Base-by-base conservation (phyloP, 495 filamentous ascomycete species). In the Penicillium longicatenatum region DNA sequence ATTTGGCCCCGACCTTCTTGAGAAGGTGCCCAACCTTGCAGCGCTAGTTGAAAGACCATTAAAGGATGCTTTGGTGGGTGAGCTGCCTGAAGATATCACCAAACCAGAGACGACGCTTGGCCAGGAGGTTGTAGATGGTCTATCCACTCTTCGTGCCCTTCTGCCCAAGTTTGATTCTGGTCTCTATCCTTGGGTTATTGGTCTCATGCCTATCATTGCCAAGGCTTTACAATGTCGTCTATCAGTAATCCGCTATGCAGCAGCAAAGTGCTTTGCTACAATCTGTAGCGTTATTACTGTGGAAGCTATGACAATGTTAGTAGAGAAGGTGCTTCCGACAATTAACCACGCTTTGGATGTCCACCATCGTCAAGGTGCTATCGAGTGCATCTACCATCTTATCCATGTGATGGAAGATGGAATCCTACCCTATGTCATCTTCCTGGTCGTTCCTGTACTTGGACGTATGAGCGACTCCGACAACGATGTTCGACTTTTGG, bases 391-490 rank as follows among this genome's bases (percentile, higher is more conserved):
- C 54, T 98, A 98, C 65, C 88, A 97, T 66, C 79, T 98, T 35
- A 98, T 98, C 63, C 89, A 95, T 65, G 93, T 98, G 53, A 98
- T 98, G 94, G 94, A 95, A 56, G 95, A 97, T 64, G 82, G 84
- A 48, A 98, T 98, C 55, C 77, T 98, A 19, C 94, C 94, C 9
- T 98, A 98, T 71, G 94, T 98, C 54, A 97, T 98, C 63, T 98
- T 98, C 84, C 84, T 98, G 53, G 93, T 98, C 45, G 93, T 97
- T n/a, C 94, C 94, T 3, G 93, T 98, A 4, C 82, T 98, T 51
- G 94, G 94, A 39, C 86, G 94, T n/a, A 98, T 98, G 94, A 97
- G 93, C 69, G 94, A 98, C 70, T 94, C 93, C 0, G 93, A 98
- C 72, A 92, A 93, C 62, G 93, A 98, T 64, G 86, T 98, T 51